A percentile compares a stretch with the other conserved stretches of the same genome.
phyloP scores from a whole-genome alignment of 164 flowering plant species.

The Tetracentron sinense region DNA sequence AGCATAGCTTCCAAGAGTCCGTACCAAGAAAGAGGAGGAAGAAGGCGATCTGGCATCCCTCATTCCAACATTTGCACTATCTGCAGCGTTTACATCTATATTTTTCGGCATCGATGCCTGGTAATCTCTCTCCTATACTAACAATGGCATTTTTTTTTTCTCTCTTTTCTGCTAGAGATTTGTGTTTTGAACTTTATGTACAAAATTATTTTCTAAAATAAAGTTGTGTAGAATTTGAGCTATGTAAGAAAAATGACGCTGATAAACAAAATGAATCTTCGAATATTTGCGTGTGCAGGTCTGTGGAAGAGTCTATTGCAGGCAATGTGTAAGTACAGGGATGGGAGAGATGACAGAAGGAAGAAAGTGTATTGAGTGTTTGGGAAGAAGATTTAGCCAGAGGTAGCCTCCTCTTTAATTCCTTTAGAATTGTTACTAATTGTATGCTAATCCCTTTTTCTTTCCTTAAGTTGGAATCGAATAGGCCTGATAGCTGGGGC shows the following conservation, averaged over 20 bases:
- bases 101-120: slow-evolving; percentile 67
- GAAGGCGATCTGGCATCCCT: slow-evolving; percentile 62
- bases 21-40: slow-evolving; percentile 18
- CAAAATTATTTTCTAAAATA: no score
- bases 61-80: slow-evolving; percentile 72
- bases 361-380: slow-evolving; percentile 64
- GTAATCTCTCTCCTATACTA: slow-evolving; percentile 17
- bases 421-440: no score
- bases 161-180: not conserved
- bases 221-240: no score
- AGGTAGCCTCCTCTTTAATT: slow-evolving; percentile 29
- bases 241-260: no score
- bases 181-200: no score
- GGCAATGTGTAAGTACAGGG: slow-evolving; percentile 48
- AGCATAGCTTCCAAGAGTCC: slow-evolving; percentile 21
- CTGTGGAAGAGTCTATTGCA: slow-evolving; percentile 77
- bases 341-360: slow-evolving; percentile 89
- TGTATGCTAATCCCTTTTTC: no score
- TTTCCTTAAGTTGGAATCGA: no score
- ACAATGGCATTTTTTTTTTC: no score
- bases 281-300: slow-evolving; percentile 32
- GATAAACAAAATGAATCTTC: no score
- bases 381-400: slow-evolving; percentile 63
- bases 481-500: no score
- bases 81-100: slow-evolving; percentile 46